These are phyloP conservation scores for Halteria grandinella DNA, from an alignment of 73 alveolate species.

Conservation along the genomic window DNA sequence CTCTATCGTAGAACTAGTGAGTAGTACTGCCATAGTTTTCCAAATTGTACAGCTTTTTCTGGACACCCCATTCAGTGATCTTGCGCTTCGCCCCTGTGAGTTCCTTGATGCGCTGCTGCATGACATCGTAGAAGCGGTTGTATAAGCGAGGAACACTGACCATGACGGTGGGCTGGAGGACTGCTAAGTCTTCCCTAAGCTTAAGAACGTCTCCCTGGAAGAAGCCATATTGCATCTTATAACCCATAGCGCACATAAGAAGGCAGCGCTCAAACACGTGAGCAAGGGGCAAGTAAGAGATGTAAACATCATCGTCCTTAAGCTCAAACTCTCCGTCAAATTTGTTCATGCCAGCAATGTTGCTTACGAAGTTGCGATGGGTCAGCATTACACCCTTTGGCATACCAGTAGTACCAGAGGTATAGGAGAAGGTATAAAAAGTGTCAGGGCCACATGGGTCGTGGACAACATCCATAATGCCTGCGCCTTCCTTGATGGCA, in stretches of 20 bases:
- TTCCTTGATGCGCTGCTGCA: constrained; percentile 71
- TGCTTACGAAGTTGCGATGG: constrained; percentile 66
- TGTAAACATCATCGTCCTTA: constrained; percentile 72
- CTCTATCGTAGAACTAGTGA: constrained; percentile 81
- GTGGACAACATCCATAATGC: not conserved
- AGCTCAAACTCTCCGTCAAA: constrained; percentile 7
- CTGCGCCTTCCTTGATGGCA: constrained; percentile 53
- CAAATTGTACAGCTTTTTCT: constrained; percentile 63
- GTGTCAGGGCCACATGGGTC: constrained; percentile 61
- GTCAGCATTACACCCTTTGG: constrained; percentile 83
- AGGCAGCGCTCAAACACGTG: constrained; percentile 89
- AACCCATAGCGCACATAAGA: constrained; percentile 66
- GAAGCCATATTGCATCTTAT: constrained; percentile 75
- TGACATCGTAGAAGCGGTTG: constrained; percentile 89
- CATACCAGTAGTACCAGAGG: constrained; percentile 85
- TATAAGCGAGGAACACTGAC: constrained; percentile 96
- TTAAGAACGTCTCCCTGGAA: constrained; percentile 87
- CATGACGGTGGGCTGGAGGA: constrained; percentile 93
- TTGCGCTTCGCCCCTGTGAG: constrained; percentile 71
- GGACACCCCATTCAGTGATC: constrained; percentile 79
- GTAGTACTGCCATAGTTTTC: constrained; percentile 58
- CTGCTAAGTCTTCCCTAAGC: constrained; percentile 87
- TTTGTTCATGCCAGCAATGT: constrained; percentile 30
- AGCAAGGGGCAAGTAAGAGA: constrained; percentile 89
- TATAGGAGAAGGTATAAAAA: constrained; percentile 74